phyloP scores from a whole-genome alignment of 2,329 filamentous ascomycete species.

The Fusarium caatingaense region DNA sequence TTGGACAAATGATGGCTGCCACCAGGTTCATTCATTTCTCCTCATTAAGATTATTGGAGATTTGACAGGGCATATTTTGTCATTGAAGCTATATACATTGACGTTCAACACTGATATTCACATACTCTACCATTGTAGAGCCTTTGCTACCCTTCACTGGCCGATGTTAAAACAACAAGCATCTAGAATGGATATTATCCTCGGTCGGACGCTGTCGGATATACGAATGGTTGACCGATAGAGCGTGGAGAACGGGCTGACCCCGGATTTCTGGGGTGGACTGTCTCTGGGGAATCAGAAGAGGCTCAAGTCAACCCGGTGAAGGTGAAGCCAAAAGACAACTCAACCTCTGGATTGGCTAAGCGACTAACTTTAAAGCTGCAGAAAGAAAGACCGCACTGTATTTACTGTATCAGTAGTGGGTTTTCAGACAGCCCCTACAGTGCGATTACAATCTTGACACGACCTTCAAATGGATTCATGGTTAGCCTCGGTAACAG shows the following conservation, averaged over 20 bases:
- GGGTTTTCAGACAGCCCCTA: no score
- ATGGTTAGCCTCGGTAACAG: constrained; percentile 27
- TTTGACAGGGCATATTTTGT: not conserved
- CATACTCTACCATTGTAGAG: not conserved
- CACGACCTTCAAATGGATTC: no score
- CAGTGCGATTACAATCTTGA: no score
- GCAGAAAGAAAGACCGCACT: not conserved
- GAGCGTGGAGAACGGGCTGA: constrained; percentile 26
- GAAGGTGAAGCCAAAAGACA: constrained; percentile 7
- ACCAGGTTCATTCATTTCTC: not conserved
- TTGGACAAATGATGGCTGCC: not conserved
- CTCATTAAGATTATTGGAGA: not conserved
- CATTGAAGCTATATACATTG: constrained; percentile 23
- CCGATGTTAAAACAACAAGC: not conserved
- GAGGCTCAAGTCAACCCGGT: constrained; percentile 9
- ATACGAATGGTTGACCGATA: no score
- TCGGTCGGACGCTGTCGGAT: constrained; percentile 35
- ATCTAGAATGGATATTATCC: constrained; percentile 4
- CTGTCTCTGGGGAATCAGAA: not conserved
- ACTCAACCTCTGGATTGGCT: constrained; percentile 21
- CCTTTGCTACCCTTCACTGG: constrained; percentile 19
- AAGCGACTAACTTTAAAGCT: not conserved
- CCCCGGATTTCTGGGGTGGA: constrained; percentile 31
- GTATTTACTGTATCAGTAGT: constrained; percentile 3
- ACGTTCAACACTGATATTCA: no score